Percentiles rank a stretch among this genome's conserved stretches.
Conservation (phyloP, 306 rosid genomes). For the Hylodesmum podocarpum region DNA sequence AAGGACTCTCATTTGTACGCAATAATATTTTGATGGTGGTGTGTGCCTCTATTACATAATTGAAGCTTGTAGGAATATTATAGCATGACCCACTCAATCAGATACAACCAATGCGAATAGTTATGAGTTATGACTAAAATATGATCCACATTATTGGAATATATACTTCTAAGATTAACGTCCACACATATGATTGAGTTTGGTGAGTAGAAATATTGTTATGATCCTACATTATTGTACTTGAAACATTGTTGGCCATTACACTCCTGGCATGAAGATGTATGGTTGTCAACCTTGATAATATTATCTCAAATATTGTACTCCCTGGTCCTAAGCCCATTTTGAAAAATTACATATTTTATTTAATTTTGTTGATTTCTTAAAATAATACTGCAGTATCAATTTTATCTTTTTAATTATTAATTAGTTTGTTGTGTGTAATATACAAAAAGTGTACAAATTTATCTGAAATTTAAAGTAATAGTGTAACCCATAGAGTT, state of each 20-base stretch:
- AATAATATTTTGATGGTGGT: background rate
- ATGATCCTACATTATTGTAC: constrained; percentile 8
- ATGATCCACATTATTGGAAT: background rate
- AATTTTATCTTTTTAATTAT: too few relatives aligned
- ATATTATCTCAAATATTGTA: background rate
- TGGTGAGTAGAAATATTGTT: background rate
- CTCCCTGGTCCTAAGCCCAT: too few relatives aligned
- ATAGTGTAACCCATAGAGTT: too few relatives aligned
- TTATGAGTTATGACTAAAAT: background rate
- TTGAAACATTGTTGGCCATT: background rate
- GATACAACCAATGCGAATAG: background rate
- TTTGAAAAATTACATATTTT: too few relatives aligned
- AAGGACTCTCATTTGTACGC: too few relatives aligned
- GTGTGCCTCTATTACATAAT: background rate
- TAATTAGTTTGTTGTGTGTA: too few relatives aligned
- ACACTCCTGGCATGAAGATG: background rate
- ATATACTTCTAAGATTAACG: background rate
- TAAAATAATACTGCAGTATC: too few relatives aligned
- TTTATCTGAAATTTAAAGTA: too few relatives aligned
- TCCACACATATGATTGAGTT: background rate
- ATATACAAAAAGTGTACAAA: too few relatives aligned
- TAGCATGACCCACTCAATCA: background rate
- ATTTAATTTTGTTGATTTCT: too few relatives aligned
- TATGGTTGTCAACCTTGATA: background rate
- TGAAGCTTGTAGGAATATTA: background rate